A percentile compares a stretch with the other conserved stretches of the same genome.
These are phyloP conservation scores for Alternaria brassicicola DNA, from an alignment of 2,329 filamentous ascomycete species.

Conservation along the genomic window DNA sequence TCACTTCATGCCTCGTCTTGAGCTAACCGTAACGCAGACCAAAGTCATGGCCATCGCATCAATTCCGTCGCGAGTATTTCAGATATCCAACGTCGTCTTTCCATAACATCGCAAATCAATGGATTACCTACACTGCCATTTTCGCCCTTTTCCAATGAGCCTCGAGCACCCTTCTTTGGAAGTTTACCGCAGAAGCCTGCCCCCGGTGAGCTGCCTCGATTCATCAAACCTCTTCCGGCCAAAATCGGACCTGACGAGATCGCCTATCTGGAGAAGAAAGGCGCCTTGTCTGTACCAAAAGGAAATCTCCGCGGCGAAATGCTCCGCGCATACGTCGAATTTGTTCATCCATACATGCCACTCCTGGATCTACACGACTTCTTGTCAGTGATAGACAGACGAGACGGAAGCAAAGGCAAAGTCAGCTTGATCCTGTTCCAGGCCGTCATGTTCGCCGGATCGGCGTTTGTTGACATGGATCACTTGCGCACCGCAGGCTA, in stretches of 20 bases:
- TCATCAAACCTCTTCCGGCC: slow-evolving; percentile 78
- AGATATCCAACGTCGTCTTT: slow-evolving; percentile 54
- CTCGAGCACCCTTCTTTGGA: slow-evolving; percentile 48
- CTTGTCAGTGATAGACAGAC: slow-evolving; percentile 64
- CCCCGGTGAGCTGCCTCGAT: slow-evolving; percentile 63
- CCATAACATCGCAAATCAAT: slow-evolving; percentile 47
- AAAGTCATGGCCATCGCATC: slow-evolving; percentile 54
- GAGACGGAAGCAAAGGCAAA: slow-evolving; percentile 72
- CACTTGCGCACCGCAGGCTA: slow-evolving; percentile 79
- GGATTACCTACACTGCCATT: slow-evolving; percentile 45
- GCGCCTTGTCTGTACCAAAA: slow-evolving; percentile 78
- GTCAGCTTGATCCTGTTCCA: slow-evolving; percentile 89
- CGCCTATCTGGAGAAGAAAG: slow-evolving; percentile 81
- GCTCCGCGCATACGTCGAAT: slow-evolving; percentile 82
- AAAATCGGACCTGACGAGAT: slow-evolving; percentile 83
- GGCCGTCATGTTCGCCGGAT: slow-evolving; percentile 91
- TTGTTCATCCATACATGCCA: slow-evolving; percentile 93
- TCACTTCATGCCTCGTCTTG: slow-evolving; percentile 11
- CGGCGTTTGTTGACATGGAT: slow-evolving; percentile 84
- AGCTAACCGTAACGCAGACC: slow-evolving; percentile 50
- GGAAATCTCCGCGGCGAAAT: slow-evolving; percentile 76
- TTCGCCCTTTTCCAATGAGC: slow-evolving; percentile 41
- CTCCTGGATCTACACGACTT: slow-evolving; percentile 72
- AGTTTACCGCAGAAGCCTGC: slow-evolving; percentile 56
- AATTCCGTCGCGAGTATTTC: slow-evolving; percentile 47